Evolutionary conservation across 2,329 filamentous ascomycete species (phyloP), one percentile per base, ranked within the genome.

Genomic region (Diaporthe capsici): DNA sequence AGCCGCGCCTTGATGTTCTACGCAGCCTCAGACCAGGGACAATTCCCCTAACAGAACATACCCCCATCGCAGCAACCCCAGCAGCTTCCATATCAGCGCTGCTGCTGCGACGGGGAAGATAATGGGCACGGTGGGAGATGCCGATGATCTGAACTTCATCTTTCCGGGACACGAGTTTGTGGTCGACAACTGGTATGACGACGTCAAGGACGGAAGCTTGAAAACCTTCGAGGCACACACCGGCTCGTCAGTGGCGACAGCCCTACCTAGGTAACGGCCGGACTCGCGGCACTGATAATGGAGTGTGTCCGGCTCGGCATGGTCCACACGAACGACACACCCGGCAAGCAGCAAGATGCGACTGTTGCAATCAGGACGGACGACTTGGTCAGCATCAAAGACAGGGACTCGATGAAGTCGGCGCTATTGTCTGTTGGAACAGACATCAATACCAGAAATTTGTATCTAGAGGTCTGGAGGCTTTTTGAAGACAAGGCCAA

Each of bases 1-100:
- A 31, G 75, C 80, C 39, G 57, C 10, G 85, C 85, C 7, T 78
- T 85, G 58, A 82, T 86, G 77, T 86, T 86, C 74, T 85, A 84
- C 77, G 80, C 84, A 0, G 81, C 83, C 0, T 81, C 75, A 6
- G 84, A 86, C 75, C 79, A 82, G 58, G 82, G 79, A 0, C 76
- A 77, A 25, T 47, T 76, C 28, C 42, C 65, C 15, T n/a, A 15
- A 67, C 8, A 73, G 78, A 39, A 72, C 79, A 75, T 73, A 78
- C 44, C 78, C 76, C 7, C 63, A 72, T 58, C 58, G 49, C 6
- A 71, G 22, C 22, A 78, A 71, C n/a, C 60, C 75, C 34, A 55
- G 63, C 9, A 77, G 78, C 60, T 81, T 82, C 77, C 81, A 78
- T 9, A 83, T 84, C 22, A 81, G 81, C 9, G 82, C 81, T 0